These are phyloP conservation scores for Pseudogymnoascus sp. DNA, from an alignment of 2,329 filamentous ascomycete genomes.

Conservation along the genomic window DNA sequence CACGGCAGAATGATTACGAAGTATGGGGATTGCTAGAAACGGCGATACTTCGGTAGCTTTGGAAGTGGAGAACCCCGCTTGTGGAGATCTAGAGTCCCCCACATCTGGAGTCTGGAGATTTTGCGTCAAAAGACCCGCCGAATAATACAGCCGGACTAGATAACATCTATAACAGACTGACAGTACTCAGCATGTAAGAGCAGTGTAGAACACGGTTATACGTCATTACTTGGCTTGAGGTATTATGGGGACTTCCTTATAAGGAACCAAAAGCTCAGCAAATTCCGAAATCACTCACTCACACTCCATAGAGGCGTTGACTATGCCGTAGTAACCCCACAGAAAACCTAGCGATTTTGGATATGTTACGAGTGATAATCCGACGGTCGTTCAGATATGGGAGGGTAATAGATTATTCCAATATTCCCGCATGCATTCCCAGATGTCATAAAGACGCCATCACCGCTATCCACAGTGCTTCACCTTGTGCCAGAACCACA, in stretches of 20 bases:
- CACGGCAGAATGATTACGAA: neutral
- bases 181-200: neutral
- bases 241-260: neutral
- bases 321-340: too few relatives aligned
- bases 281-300: neutral
- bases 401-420: neutral
- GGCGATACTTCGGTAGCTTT: conserved; percentile 3
- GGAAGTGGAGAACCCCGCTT: neutral
- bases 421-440: neutral
- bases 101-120: neutral
- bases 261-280: neutral
- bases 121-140: neutral
- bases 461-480: conserved; percentile 42
- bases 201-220: neutral
- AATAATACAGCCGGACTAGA: neutral
- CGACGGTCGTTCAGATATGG: too few relatives aligned
- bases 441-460: conserved; percentile 11
- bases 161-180: neutral
- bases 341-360: too few relatives aligned
- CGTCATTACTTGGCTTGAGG: neutral
- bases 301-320: too few relatives aligned
- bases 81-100: neutral
- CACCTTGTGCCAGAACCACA: conserved; percentile 41
- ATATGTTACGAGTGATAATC: too few relatives aligned
- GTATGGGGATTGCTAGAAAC: neutral